These are phyloP conservation scores for Pestalotiopsis sp. DNA, from an alignment of 2,329 filamentous ascomycete species.

Conservation along the genomic window DNA sequence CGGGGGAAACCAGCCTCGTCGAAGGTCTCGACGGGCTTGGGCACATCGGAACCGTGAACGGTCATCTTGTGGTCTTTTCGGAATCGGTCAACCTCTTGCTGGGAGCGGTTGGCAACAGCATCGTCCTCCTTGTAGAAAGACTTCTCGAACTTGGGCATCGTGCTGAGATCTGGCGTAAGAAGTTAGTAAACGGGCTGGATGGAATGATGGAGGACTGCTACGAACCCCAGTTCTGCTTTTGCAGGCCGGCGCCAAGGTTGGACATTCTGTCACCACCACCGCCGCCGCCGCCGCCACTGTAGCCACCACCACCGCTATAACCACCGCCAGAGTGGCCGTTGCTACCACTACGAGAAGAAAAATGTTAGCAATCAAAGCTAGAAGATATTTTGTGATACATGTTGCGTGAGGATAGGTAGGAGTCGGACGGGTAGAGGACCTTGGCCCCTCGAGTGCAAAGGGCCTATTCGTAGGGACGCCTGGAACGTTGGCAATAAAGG, in stretches of 20 bases:
- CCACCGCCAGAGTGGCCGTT: constrained; percentile 52
- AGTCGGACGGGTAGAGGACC: background rate
- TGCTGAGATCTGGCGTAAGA: constrained; percentile 62
- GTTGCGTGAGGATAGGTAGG: background rate
- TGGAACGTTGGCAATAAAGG: background rate
- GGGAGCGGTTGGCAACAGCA: constrained; percentile 72
- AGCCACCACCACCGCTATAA: constrained; percentile 38
- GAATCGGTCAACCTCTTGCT: constrained; percentile 84
- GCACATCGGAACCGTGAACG: constrained; percentile 77
- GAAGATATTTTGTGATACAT: background rate
- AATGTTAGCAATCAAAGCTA: background rate
- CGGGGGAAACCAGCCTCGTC: constrained; percentile 96
- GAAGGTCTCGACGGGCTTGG: constrained; percentile 94
- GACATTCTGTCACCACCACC: constrained; percentile 91
- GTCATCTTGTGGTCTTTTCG: constrained; percentile 84
- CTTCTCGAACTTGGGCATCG: constrained; percentile 96
- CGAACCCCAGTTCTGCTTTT: constrained; percentile 87
- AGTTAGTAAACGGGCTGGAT: constrained; percentile 24
- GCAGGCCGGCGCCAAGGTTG: constrained; percentile 82
- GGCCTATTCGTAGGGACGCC: background rate
- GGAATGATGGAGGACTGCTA: constrained; percentile 31
- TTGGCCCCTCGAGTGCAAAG: background rate
- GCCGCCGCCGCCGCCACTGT: constrained; percentile 37
- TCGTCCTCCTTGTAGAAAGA: constrained; percentile 98
- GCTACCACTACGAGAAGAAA: constrained; percentile 29